Evolutionary conservation across 2,329 filamentous ascomycete genomes (phyloP).

Genomic region (Cladorrhinum sp.): DNA sequence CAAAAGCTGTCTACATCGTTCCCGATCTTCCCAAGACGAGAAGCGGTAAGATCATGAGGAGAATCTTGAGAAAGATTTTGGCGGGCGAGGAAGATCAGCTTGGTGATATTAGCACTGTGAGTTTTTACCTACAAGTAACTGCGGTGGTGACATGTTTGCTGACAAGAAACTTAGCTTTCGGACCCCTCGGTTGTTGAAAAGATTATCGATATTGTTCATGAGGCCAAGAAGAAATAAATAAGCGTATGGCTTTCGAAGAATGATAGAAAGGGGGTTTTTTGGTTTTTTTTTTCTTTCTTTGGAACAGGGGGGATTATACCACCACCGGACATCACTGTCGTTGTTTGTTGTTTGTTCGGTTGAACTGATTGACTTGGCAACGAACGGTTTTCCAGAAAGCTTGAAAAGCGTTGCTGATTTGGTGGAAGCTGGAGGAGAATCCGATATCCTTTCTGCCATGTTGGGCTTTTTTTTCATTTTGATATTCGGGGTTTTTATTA

Average conservation of each 20-base stretch:
- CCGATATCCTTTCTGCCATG: no score
- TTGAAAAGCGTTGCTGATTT: background rate
- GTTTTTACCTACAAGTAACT: slow-evolving; percentile 33
- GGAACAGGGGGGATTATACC: background rate
- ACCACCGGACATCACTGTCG: background rate
- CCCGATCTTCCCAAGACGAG: slow-evolving; percentile 95
- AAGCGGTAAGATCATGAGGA: slow-evolving; percentile 98
- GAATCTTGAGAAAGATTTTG: slow-evolving; percentile 94
- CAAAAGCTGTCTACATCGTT: slow-evolving; percentile 88
- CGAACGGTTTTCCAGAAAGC: background rate
- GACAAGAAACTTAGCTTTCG: slow-evolving; percentile 60
- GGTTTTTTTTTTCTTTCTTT: background rate
- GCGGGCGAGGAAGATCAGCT: slow-evolving; percentile 96
- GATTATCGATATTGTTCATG: slow-evolving; percentile 81
- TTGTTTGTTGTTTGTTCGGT: background rate
- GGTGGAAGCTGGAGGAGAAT: no score
- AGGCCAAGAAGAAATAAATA: slow-evolving; percentile 52
- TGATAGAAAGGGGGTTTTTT: slow-evolving; percentile 45
- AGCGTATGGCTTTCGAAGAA: slow-evolving; percentile 26
- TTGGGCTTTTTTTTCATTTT: no score
- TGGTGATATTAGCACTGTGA: slow-evolving; percentile 86
- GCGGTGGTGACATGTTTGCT: slow-evolving; percentile 14
- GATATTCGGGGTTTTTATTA: no score
- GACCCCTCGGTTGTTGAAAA: slow-evolving; percentile 85
- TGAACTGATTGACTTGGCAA: background rate